phyloP scores from a whole-genome alignment of 2,329 filamentous ascomycete species.

The Fusarium sp. region DNA sequence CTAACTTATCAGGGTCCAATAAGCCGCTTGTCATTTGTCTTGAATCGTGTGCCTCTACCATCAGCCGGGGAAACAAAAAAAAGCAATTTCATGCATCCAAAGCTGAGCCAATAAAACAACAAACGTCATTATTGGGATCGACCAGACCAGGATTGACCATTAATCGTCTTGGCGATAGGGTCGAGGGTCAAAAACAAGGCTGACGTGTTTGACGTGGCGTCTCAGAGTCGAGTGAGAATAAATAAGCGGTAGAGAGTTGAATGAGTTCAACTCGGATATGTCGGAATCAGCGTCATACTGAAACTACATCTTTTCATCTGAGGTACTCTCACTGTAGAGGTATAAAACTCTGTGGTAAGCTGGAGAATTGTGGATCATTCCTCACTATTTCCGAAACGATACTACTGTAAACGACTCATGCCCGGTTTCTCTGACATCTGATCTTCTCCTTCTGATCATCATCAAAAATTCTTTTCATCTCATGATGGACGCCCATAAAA shows the following conservation, averaged over 20 bases:
- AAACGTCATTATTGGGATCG: conserved; percentile 27
- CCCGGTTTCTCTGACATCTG: conserved; percentile 12
- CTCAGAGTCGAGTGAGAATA: neutral
- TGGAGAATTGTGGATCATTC: conserved; percentile 29
- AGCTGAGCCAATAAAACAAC: conserved; percentile 27
- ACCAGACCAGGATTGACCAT: conserved; percentile 23
- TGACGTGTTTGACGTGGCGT: conserved; percentile 41
- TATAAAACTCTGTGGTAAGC: conserved; percentile 17
- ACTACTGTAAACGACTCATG: conserved; percentile 28
- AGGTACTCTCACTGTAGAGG: too few relatives aligned
- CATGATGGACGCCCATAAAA: conserved; percentile 58
- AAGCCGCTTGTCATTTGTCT: neutral
- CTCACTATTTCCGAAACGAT: conserved; percentile 32
- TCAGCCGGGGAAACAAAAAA: neutral
- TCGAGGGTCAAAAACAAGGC: conserved; percentile 23
- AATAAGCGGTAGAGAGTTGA: neutral
- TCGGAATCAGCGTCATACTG: conserved; percentile 24
- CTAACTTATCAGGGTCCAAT: neutral
- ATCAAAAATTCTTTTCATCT: neutral
- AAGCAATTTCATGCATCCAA: conserved; percentile 21
- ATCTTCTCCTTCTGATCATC: neutral
- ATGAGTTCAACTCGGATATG: conserved; percentile 16
- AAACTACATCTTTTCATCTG: neutral
- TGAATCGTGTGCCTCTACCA: conserved; percentile 1
- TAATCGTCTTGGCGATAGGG: conserved; percentile 27